Conservation (phyloP, 345 rosid species). For the Salix udensis region DNA sequence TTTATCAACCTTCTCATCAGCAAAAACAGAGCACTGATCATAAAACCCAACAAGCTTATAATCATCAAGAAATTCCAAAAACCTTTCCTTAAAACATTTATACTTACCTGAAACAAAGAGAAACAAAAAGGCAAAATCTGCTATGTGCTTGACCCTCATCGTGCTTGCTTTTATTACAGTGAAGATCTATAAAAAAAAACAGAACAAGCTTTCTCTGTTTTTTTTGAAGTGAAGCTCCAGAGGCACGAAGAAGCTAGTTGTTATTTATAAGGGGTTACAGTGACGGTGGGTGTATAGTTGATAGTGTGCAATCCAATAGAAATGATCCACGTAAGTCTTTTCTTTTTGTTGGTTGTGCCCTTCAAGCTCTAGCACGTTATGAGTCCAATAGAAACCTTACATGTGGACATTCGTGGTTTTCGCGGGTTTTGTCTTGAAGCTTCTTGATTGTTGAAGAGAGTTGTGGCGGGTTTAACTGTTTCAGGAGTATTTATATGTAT, state of each 20-base stretch:
- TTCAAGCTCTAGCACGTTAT: too few species aligned
- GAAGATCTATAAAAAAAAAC: neutral
- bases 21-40: neutral
- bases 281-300: neutral
- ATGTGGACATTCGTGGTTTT: neutral
- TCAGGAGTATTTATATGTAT: neutral
- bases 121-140: conserved; percentile 8
- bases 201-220: neutral
- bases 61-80: neutral
- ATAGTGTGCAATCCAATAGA: conserved; percentile 22
- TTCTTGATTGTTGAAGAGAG: conserved; percentile 10
- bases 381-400: too few species aligned
- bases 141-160: conserved; percentile 24
- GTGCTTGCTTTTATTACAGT: neutral
- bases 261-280: conserved; percentile 3
- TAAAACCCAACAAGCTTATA: neutral
- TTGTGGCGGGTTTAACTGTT: neutral
- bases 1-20: neutral
- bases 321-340: conserved; percentile 17
- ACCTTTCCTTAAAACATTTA: neutral
- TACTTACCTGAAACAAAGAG: conserved; percentile 32
- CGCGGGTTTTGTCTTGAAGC: conserved; percentile 14
- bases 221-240: neutral
- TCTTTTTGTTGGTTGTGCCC: too few species aligned
- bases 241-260: neutral